Percentiles rank a stretch among this genome's conserved stretches.
Conservation (phyloP, 129 eudicot genomes). For the Helichrysum umbraculigerum region DNA sequence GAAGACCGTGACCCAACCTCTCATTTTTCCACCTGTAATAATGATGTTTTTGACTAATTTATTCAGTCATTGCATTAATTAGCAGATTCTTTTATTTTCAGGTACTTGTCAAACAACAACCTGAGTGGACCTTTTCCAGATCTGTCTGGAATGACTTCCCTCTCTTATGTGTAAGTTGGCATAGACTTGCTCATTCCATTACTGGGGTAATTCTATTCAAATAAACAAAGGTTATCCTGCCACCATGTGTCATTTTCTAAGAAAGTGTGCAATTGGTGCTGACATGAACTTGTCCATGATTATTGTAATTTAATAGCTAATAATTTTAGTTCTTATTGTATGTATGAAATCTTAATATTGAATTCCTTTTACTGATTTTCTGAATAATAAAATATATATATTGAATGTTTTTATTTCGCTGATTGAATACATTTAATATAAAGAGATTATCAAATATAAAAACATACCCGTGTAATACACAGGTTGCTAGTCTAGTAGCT, state of each 20-base stretch:
- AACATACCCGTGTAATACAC: too few relatives aligned
- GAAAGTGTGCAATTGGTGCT: background rate
- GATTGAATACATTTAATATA: too few relatives aligned
- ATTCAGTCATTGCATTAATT: slow-evolving; percentile 15
- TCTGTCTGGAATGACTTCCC: slow-evolving; percentile 61
- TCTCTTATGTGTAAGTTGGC: slow-evolving; percentile 72
- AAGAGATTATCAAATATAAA: too few relatives aligned
- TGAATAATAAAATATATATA: too few relatives aligned
- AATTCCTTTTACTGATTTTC: too few relatives aligned
- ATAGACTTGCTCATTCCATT: background rate
- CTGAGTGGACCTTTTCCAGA: slow-evolving; percentile 72
- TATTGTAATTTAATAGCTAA: too few relatives aligned
- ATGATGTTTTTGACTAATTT: background rate
- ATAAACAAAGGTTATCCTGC: too few relatives aligned
- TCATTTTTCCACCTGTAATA: background rate
- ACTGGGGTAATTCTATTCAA: background rate
- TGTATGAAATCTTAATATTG: too few relatives aligned
- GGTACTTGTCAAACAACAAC: slow-evolving; percentile 74
- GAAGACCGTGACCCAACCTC: background rate
- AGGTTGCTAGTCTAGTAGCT: too few relatives aligned
- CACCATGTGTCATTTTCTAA: background rate
- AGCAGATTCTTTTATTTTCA: slow-evolving; percentile 30
- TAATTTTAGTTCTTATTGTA: too few relatives aligned
- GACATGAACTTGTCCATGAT: too few relatives aligned
- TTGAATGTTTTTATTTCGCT: too few relatives aligned